These are phyloP conservation scores for Populus tremula DNA, from an alignment of 345 rosid species.

Conservation along the genomic window DNA sequence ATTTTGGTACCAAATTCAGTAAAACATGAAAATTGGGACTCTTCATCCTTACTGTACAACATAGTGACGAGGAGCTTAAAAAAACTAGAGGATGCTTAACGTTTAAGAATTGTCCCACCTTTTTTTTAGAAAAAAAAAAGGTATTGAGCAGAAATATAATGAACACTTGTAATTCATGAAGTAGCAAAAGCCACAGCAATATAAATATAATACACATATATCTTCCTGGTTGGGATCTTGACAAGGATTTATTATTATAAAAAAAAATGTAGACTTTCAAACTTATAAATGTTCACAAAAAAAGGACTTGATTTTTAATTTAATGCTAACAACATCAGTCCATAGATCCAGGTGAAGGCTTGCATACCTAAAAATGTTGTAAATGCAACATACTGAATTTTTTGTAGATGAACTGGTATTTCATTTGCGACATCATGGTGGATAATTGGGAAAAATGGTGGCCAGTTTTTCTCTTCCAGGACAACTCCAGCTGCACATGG, in stretches of 20 bases:
- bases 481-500: slow-evolving; percentile 31
- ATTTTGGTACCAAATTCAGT: too few relatives aligned
- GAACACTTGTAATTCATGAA: not conserved
- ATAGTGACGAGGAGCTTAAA: not conserved
- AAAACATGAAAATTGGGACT: not conserved
- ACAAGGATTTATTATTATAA: not conserved
- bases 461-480: slow-evolving; percentile 38
- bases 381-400: slow-evolving; percentile 34
- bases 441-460: slow-evolving; percentile 35
- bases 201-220: not conserved
- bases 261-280: not conserved
- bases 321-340: not conserved
- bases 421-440: slow-evolving; percentile 35
- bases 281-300: not conserved
- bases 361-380: slow-evolving; percentile 29
- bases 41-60: not conserved
- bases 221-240: not conserved
- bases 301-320: not conserved
- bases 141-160: not conserved
- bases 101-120: not conserved
- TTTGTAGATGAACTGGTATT: slow-evolving; percentile 31
- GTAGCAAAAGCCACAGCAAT: not conserved
- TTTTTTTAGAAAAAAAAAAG: not conserved
- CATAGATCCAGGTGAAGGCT: not conserved
- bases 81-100: not conserved